These are phyloP conservation scores for Ensete ventricosum DNA, from an alignment of 176 grass and related monocot species.

Conservation along the genomic window DNA sequence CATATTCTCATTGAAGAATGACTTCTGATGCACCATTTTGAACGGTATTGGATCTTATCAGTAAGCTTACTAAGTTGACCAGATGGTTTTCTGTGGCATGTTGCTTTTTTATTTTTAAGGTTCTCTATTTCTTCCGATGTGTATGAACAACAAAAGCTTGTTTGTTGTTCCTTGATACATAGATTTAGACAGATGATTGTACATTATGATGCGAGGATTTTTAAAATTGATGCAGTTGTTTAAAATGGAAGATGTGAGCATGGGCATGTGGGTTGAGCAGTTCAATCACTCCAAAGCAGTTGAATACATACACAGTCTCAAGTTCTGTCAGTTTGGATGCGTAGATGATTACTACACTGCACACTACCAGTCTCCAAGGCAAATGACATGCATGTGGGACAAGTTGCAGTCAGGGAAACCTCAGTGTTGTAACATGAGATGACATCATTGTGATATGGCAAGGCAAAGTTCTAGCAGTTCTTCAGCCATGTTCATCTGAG, in stretches of 20 bases:
- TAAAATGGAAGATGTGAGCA: constrained; percentile 20
- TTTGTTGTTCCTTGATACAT: not conserved
- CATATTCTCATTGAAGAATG: no score
- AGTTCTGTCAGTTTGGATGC: constrained; percentile 16
- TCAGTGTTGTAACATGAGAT: constrained; percentile 17
- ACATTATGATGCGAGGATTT: not conserved
- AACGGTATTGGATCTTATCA: no score
- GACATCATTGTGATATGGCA: not conserved
- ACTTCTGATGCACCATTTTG: no score
- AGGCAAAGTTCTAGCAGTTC: not conserved
- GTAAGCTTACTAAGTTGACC: no score
- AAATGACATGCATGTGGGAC: constrained; percentile 13
- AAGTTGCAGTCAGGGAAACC: constrained; percentile 10
- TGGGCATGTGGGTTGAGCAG: constrained; percentile 19
- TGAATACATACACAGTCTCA: constrained; percentile 3
- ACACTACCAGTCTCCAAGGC: constrained; percentile 12
- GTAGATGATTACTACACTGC: constrained; percentile 13
- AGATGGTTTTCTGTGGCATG: no score
- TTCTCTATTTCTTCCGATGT: no score
- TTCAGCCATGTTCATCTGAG: not conserved
- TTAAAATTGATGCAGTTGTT: constrained; percentile 1
- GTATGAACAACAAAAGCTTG: no score
- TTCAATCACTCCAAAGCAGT: constrained; percentile 7
- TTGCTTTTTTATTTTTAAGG: no score
- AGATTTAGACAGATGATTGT: not conserved